Evolutionary conservation across 2,329 filamentous ascomycete species (phyloP).

Genomic region (Dactylellina drechsleri): DNA sequence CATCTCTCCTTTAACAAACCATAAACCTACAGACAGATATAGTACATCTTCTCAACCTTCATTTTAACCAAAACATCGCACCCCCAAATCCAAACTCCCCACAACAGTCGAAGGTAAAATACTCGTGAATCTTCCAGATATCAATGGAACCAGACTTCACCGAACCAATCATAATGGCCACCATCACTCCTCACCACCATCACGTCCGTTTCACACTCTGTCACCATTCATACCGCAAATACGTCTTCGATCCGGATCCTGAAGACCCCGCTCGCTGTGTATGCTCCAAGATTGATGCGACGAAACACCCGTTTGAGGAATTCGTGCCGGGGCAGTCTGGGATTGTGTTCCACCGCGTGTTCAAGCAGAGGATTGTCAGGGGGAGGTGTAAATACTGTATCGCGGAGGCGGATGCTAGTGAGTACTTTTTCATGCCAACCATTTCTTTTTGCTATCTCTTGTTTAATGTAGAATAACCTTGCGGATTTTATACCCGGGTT

Average conservation of each 20-base stretch:
- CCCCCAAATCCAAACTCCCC: background rate
- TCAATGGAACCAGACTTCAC: no score
- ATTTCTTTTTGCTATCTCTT: no score
- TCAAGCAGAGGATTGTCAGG: constrained; percentile 7
- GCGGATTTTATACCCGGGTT: no score
- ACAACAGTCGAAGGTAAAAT: background rate
- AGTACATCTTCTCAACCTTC: background rate
- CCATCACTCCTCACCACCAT: constrained; percentile 17
- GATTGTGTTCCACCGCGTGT: background rate
- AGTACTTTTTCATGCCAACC: no score
- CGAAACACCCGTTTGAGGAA: background rate
- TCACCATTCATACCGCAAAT: constrained; percentile 12
- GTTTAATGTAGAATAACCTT: no score
- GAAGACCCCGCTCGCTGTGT: constrained; percentile 4
- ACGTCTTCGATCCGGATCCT: constrained; percentile 19
- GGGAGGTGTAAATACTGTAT: constrained; percentile 14
- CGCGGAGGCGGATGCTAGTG: background rate
- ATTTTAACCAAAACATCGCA: background rate
- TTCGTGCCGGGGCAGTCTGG: constrained; percentile 15
- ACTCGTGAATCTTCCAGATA: no score
- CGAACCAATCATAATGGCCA: background rate
- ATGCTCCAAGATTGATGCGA: constrained; percentile 7
- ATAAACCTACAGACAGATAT: background rate
- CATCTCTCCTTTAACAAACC: background rate
- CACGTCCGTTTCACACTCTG: constrained; percentile 23